Conservation (phyloP, 192 early-diverging fungal genomes). For the Dispira simplex region DNA sequence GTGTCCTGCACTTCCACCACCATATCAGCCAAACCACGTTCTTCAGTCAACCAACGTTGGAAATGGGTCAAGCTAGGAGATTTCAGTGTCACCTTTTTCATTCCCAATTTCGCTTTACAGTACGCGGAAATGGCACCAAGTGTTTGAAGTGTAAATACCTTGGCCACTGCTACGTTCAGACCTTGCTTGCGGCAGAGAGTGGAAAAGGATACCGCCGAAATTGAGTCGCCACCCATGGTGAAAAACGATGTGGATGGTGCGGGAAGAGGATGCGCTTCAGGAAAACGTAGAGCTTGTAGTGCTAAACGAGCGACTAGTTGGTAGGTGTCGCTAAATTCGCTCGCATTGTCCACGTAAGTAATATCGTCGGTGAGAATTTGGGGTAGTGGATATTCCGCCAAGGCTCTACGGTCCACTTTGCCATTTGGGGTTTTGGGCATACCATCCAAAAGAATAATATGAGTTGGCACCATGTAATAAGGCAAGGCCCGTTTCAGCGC, state of each 20-base stretch:
- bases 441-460: neutral
- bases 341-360: too few relatives aligned
- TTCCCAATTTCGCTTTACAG: neutral
- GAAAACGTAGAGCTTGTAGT: too few relatives aligned
- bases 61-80: neutral
- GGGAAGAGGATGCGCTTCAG: too few relatives aligned
- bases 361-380: too few relatives aligned
- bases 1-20: too few relatives aligned
- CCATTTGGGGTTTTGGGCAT: neutral
- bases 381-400: neutral
- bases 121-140: neutral
- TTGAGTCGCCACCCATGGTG: constrained; percentile 7
- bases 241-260: neutral
- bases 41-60: neutral
- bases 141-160: neutral
- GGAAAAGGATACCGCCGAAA: constrained; percentile 5
- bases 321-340: too few relatives aligned
- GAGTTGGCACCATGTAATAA: neutral
- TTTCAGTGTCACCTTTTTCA: too few relatives aligned
- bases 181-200: neutral
- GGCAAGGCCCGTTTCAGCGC: neutral
- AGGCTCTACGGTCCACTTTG: neutral
- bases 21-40: too few relatives aligned
- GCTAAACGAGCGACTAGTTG: too few relatives aligned
- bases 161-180: neutral